Conservation (phyloP, 768 basidiomycete species). For the Tricholoma sp. region DNA sequence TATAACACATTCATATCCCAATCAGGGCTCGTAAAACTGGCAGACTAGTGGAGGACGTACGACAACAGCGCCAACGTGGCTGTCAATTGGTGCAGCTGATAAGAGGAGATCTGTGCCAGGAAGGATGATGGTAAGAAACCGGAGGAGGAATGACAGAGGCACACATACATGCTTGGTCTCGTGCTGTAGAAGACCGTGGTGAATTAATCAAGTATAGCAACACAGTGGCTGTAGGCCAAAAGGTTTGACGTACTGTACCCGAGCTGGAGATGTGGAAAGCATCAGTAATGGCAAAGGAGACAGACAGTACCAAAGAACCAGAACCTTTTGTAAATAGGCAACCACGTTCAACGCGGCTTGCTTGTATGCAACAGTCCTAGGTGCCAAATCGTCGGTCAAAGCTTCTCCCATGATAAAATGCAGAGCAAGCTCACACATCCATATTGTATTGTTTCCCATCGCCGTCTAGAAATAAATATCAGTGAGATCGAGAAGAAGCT, state of each 20-base stretch:
- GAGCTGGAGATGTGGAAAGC: too few species aligned
- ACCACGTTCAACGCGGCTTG: too few species aligned
- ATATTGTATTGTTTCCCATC: slow-evolving; percentile 74
- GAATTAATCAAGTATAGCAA: background rate
- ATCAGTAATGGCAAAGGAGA: background rate
- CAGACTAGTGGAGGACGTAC: slow-evolving; percentile 32
- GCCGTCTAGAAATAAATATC: too few species aligned
- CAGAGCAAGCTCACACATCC: slow-evolving; percentile 51
- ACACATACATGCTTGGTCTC: too few species aligned
- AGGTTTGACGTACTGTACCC: too few species aligned
- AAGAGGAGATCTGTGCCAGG: slow-evolving; percentile 48
- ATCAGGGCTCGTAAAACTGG: background rate
- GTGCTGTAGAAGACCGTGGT: slow-evolving; percentile 35
- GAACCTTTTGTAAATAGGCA: slow-evolving; percentile 63
- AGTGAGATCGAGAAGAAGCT: too few species aligned
- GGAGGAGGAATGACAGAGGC: background rate
- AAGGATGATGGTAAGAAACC: background rate
- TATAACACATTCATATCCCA: slow-evolving; percentile 15
- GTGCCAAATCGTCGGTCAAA: too few species aligned
- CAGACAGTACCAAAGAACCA: slow-evolving; percentile 2
- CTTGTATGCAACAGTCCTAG: too few species aligned
- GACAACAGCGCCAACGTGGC: slow-evolving; percentile 62
- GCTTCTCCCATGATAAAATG: too few species aligned
- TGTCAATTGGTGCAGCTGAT: slow-evolving; percentile 61
- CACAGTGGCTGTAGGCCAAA: slow-evolving; percentile 3